Evolutionary conservation across 441 rosid genomes (phyloP), one percentile per base, ranked within the genome.

Genomic region (Rhodomyrtus psidioides): DNA sequence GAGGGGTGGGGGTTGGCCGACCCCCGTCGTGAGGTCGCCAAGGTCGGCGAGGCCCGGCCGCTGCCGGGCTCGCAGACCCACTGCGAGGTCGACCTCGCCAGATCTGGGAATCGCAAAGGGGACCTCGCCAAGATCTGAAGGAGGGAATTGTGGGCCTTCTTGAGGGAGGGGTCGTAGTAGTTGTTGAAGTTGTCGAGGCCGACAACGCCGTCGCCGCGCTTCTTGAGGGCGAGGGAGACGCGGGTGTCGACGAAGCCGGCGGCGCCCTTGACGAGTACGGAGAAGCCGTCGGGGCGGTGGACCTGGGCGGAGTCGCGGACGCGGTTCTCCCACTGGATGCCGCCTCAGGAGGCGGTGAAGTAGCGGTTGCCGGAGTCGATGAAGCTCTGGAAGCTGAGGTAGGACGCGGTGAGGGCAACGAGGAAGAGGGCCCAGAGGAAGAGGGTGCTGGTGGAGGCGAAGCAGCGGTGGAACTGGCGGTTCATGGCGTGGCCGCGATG

Each of bases 301-400:
- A 62, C 34, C 24, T 65, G 58, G 65, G 87, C 83, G 83, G 87
- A 85, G 83, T 57, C 57, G 27, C 87, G 87, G 44, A 85, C 87
- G 34, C 56, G 87, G 42, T n/a, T 56, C 60, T 85, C 87, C 87
- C 87, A 85, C 42, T 81, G 74, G 87, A 56, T 42, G 34, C 83
- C 87, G 16, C 83, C 83, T 55, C 70, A 81, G n/a, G 86, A 62
- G 81, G 86, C 57, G 83, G 83, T 27, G 55, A 76, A 74, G 51
- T 70, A 75, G 5, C 62, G 62, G 83, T 56, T 55, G 6, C 83
- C 83, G 83, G 83, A 60, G 70, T 79, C 70, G 74, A 85, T 55
- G 83, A 85, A 85, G 83, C 87, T 79, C 83, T 81, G 83, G 87
- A 85, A 85, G 44, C 83, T 76, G 30, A 85, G 81, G 58, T 76